phyloP scores from a whole-genome alignment of 2,329 filamentous ascomycete species.

The Alternaria sp. region DNA sequence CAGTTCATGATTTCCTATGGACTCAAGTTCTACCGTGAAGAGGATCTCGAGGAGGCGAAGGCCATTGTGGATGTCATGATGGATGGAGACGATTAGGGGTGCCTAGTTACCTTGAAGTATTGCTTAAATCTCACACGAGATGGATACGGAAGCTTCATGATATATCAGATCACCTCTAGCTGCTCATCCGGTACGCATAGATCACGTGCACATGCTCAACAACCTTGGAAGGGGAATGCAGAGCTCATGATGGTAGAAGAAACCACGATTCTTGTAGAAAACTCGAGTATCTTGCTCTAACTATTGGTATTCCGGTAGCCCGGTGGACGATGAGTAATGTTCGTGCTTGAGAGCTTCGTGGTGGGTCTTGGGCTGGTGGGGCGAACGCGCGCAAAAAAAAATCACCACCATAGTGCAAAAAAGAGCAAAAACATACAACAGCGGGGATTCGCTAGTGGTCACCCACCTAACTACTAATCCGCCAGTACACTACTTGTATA shows the following conservation, averaged over 20 bases:
- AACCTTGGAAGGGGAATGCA: not conserved
- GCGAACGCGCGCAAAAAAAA: not conserved
- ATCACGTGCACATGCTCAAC: not conserved
- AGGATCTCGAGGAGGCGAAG: constrained; percentile 19
- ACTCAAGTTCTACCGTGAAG: constrained; percentile 20
- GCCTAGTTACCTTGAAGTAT: not conserved
- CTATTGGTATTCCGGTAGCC: not conserved
- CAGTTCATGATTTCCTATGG: constrained; percentile 19
- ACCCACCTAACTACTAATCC: not conserved
- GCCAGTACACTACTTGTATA: not conserved
- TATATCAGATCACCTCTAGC: not conserved
- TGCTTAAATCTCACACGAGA: not conserved
- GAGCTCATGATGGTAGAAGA: not conserved
- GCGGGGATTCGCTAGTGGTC: not conserved
- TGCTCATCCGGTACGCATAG: not conserved
- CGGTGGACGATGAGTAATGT: not conserved
- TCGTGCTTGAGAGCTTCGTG: not conserved
- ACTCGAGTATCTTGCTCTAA: too few species aligned
- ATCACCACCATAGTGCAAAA: not conserved
- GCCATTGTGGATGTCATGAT: constrained; percentile 9
- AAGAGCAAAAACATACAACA: not conserved
- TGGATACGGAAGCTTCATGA: not conserved
- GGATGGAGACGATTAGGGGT: not conserved
- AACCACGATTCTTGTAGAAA: too few species aligned
- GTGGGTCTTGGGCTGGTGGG: not conserved